A percentile compares a stretch with the other conserved stretches of the same genome.
Conservation (phyloP, 2,329 filamentous ascomycete genomes). For the Simplicillium aogashimaense region DNA sequence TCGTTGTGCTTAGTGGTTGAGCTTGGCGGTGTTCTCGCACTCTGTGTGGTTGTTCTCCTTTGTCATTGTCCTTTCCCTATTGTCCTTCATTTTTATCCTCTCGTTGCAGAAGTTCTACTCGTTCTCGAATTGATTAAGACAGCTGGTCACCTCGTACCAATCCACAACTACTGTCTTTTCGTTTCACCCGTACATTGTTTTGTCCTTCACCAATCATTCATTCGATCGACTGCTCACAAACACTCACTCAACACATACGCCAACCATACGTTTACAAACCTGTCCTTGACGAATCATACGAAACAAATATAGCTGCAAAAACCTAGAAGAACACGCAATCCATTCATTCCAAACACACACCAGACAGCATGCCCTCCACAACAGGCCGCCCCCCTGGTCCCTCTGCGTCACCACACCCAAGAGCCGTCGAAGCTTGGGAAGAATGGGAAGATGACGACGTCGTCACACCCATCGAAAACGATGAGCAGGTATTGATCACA, state of each 20-base stretch:
- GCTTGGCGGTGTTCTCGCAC: too few species aligned
- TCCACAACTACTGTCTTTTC: too few species aligned
- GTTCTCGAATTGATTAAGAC: background rate
- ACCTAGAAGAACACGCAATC: too few species aligned
- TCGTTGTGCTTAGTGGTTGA: too few species aligned
- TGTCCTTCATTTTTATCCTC: background rate
- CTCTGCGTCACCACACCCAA: conserved; percentile 4
- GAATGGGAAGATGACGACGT: conserved; percentile 42
- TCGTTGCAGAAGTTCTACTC: background rate
- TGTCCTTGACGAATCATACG: too few species aligned
- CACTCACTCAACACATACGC: too few species aligned
- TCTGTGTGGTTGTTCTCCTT: background rate
- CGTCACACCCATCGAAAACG: conserved; percentile 27
- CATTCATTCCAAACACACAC: conserved; percentile 2
- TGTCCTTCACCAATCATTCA: too few species aligned
- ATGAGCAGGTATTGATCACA: conserved; percentile 22
- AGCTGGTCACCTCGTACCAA: too few species aligned
- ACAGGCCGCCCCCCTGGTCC: conserved; percentile 3
- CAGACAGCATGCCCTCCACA: background rate
- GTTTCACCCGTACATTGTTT: too few species aligned
- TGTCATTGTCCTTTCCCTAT: conserved; percentile 1
- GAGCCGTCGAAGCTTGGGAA: conserved; percentile 36
- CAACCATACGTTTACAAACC: too few species aligned
- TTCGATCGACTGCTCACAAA: too few species aligned
- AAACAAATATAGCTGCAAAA: too few species aligned